Evolutionary conservation across 495 filamentous ascomycete genomes (phyloP).

Genomic region (Peziza echinospora): DNA sequence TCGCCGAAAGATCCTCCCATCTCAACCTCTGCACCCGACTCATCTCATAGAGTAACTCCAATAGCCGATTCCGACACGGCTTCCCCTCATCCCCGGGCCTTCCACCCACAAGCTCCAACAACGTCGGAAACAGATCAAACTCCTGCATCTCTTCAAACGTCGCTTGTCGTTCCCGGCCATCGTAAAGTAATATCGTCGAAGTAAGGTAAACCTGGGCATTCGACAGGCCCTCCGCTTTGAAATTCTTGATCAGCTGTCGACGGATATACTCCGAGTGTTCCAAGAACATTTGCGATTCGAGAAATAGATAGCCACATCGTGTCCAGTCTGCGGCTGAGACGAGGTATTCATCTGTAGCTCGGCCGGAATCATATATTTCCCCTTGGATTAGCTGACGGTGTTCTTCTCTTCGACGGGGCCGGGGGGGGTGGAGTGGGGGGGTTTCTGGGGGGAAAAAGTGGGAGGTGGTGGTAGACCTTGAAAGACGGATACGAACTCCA

Average conservation of each 20-base stretch:
- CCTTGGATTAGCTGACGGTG: neutral
- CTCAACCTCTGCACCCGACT: slow-evolving; percentile 70
- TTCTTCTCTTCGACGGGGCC: no score
- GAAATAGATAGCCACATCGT: slow-evolving; percentile 59
- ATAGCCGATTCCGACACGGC: slow-evolving; percentile 54
- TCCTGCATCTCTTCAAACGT: slow-evolving; percentile 72
- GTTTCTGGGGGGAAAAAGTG: no score
- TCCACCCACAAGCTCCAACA: slow-evolving; percentile 60
- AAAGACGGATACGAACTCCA: slow-evolving; percentile 54
- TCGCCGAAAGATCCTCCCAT: slow-evolving; percentile 40
- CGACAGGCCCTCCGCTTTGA: slow-evolving; percentile 76
- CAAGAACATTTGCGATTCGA: slow-evolving; percentile 51
- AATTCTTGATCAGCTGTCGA: slow-evolving; percentile 72
- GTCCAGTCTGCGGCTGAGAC: slow-evolving; percentile 68
- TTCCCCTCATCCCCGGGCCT: slow-evolving; percentile 39
- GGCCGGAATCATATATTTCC: slow-evolving; percentile 3
- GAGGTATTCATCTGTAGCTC: slow-evolving; percentile 46
- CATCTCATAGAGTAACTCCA: slow-evolving; percentile 94
- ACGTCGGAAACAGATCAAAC: slow-evolving; percentile 59
- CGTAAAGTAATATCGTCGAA: slow-evolving; percentile 70
- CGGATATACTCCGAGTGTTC: slow-evolving; percentile 69
- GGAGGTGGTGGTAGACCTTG: slow-evolving; percentile 46
- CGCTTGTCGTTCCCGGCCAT: slow-evolving; percentile 50
- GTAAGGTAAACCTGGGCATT: slow-evolving; percentile 54
- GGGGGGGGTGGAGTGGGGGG: no score